Conservation (phyloP, 208 protist genomes). For the Naegleria fowleri region DNA sequence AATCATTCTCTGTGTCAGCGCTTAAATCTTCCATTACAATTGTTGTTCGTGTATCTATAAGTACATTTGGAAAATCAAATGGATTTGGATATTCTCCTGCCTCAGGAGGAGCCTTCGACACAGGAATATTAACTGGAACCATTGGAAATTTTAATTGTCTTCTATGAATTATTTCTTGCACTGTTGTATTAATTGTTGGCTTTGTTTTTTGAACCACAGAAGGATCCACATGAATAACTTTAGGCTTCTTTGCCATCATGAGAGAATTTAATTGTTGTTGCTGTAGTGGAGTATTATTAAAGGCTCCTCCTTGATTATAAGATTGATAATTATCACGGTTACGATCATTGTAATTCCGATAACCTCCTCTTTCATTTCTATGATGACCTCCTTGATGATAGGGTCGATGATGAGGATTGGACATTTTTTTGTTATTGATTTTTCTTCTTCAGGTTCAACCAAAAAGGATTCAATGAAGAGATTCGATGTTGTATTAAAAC, state of each 20-base stretch:
- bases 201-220: not conserved
- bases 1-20: not conserved
- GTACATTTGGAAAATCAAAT: not conserved
- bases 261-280: not conserved
- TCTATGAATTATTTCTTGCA: not conserved
- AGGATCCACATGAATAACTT: not conserved
- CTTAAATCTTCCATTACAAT: not conserved
- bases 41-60: not conserved
- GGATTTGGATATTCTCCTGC: not conserved
- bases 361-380: not conserved
- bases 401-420: not conserved
- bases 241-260: not conserved
- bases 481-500: too few relatives aligned
- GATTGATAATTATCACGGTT: not conserved
- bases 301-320: not conserved
- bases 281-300: not conserved
- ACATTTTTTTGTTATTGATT: not conserved
- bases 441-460: not conserved
- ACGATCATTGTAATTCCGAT: not conserved
- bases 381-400: not conserved
- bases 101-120: not conserved
- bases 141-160: not conserved
- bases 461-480: too few relatives aligned
- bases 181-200: not conserved
- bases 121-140: not conserved